Evolutionary conservation across 768 basidiomycete species (phyloP), one percentile per base, ranked within the genome.

Genomic region (Russula brevipes): DNA sequence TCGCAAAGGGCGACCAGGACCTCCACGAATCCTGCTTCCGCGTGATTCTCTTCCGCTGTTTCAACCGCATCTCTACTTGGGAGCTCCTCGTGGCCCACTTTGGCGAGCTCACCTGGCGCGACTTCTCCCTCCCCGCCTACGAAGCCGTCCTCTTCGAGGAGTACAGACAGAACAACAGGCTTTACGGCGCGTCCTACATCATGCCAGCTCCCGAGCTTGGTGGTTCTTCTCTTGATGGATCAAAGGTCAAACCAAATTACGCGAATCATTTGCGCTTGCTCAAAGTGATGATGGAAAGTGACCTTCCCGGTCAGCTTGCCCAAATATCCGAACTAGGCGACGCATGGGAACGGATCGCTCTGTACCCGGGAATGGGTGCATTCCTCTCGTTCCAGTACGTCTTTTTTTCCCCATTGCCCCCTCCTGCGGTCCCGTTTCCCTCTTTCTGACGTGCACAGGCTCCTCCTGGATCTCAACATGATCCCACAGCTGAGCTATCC

Each of bases 11-110:
- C 44, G 76, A 82, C 2, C 85, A 85, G 67, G 73, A 77, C 36
- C 79, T 81, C 24, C 73, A 74, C 14, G 90, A 92, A 72, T 71
- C 89, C 57, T 80, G 82, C 30, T 92, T 92, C 67, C 86, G 90
- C 50, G 80, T 91, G 60, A 66, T 81, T 62, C 77, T 92, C 45
- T 92, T 88, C 78, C 86, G 85, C 69, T 77, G 76, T 12, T 92
- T 87, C 76, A 88, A 85, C 66, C 84, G 75, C 67, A 84, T 87
- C 49, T 82, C 82, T 61, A 91, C 90, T 9, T 92, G 87, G 82
- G 81, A 88, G 70, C 73, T 80, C 17, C 76, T 92, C 33, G 75
- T 76, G 53, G 60, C 72, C 9, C 71, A 80, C 3, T 75, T 90
- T 30, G 82, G 85, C 16, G 77, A 80, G 14, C 77, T 86, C 54